Base-by-base conservation (phyloP, 257 asterid genomes). In the Capsicum pubescens region DNA sequence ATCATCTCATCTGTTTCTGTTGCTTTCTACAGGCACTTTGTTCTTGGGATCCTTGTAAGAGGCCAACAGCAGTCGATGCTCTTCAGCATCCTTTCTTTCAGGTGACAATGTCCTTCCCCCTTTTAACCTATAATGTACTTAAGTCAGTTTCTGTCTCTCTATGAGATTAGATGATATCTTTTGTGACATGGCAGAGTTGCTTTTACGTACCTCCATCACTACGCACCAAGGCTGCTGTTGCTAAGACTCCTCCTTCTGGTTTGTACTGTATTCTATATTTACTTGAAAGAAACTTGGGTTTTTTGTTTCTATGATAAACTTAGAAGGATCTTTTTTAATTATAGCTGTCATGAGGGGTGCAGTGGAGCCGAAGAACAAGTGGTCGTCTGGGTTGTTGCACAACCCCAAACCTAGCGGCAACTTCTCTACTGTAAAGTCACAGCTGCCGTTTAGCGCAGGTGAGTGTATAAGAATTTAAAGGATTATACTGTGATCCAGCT, bases 31-130 rank as follows among this genome's bases (percentile, higher is more conserved):
- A 94, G 98, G 91, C 95, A 48, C 97, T 94, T 58, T 96, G 99
- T 83, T 92, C 98, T 5, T 96, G 99, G 99, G 89, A 96, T 89
- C 99, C 99, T 60, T 81, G 91, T 85, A 92, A 90, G 90, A 92
- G 99, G 90, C 99, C 98, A 16, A 90, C 97, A 52, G 97, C 98
- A 56, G 74, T 88, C 55, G 97, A 93, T 89, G 97, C 91, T 69
- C 97, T 96, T 48, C 99, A 96, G 83, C 98, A 96, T 86, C 98
- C 98, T 78, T 96, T 93, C 90, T 94, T 94, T 88, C 93, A 93
- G 98, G 99, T 94, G 64, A 90, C 54, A 17, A 84, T 11, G 21
- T 66, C 46, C 59, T 68, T 16, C 67, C 57, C 32, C 16, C 36
- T 56, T 67, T 52, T 16, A 66, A 54, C 67, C 13, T 68, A 26